Evolutionary conservation across 352 stramenopile species (phyloP).

Genomic region (Peronospora belbahrii): DNA sequence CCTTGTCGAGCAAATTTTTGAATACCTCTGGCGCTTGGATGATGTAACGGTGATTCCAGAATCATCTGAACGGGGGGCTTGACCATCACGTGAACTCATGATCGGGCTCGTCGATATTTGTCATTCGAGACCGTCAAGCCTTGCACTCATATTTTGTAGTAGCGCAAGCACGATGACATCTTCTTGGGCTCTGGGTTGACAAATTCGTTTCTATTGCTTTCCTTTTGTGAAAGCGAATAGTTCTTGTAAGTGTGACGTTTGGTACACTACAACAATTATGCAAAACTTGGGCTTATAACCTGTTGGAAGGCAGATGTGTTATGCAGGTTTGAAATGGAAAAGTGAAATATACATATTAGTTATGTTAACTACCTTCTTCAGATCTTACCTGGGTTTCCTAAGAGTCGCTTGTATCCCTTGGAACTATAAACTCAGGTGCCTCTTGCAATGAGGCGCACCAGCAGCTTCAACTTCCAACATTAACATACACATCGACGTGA

Average conservation of each 20-base stretch:
- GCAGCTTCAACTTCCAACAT: too few relatives aligned
- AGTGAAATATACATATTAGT: neutral
- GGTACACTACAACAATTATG: neutral
- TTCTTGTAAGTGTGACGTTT: neutral
- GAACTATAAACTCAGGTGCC: too few relatives aligned
- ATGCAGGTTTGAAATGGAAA: neutral
- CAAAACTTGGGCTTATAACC: neutral
- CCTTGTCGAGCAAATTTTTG: neutral
- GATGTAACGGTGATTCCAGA: neutral
- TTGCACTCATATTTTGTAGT: neutral
- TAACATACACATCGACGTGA: too few relatives aligned
- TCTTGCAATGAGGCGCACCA: too few relatives aligned
- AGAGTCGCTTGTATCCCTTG: too few relatives aligned
- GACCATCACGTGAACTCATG: neutral
- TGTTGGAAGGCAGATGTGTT: neutral
- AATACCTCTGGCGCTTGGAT: neutral
- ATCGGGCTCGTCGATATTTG: neutral
- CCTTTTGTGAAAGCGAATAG: neutral
- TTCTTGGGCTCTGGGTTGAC: neutral
- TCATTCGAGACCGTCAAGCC: neutral
- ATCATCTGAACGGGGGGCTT: neutral
- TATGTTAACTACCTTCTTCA: too few relatives aligned
- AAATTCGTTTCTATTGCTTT: neutral
- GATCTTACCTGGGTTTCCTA: too few relatives aligned
- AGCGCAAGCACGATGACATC: neutral